phyloP scores from a whole-genome alignment of 129 eudicot genomes.

The Escallonia herrerae region DNA sequence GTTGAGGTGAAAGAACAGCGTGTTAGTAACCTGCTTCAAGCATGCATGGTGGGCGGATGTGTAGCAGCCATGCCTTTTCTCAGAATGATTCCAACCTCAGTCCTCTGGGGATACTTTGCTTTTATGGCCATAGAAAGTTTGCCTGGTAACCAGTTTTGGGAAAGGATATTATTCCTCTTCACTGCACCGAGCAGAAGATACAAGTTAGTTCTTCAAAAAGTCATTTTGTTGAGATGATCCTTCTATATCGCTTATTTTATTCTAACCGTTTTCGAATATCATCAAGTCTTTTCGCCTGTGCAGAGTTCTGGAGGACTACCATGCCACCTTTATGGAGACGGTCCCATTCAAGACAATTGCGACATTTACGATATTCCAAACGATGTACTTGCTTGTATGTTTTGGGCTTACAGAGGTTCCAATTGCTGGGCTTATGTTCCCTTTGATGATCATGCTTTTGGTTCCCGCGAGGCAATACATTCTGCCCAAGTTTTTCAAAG shows the following conservation, averaged over 20 bases:
- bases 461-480: slow-evolving; percentile 92
- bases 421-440: slow-evolving; percentile 87
- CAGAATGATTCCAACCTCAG: slow-evolving; percentile 90
- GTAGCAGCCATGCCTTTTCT: slow-evolving; percentile 95
- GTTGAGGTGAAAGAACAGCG: slow-evolving; percentile 98
- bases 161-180: slow-evolving; percentile 74
- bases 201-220: slow-evolving; percentile 38
- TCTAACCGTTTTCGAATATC: no score
- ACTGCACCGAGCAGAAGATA: slow-evolving; percentile 95
- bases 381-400: slow-evolving; percentile 60
- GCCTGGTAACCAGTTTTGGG: slow-evolving; percentile 99
- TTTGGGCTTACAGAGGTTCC: slow-evolving; percentile 98
- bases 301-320: slow-evolving; percentile 96
- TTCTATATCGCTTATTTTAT: no score
- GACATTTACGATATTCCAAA: slow-evolving; percentile 70
- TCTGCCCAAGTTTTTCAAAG: slow-evolving; percentile 89
- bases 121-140: slow-evolving; percentile 98
- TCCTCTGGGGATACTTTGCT: slow-evolving; percentile 97
- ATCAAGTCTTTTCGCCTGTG: neutral
- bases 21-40: slow-evolving; percentile 72
- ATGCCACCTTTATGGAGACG: slow-evolving; percentile 92
- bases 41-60: slow-evolving; percentile 88
- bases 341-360: slow-evolving; percentile 88
- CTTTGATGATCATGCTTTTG: slow-evolving; percentile 86
- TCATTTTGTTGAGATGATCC: neutral